phyloP scores from a whole-genome alignment of 176 grass and related monocot genomes.

The Raddia guianensis region DNA sequence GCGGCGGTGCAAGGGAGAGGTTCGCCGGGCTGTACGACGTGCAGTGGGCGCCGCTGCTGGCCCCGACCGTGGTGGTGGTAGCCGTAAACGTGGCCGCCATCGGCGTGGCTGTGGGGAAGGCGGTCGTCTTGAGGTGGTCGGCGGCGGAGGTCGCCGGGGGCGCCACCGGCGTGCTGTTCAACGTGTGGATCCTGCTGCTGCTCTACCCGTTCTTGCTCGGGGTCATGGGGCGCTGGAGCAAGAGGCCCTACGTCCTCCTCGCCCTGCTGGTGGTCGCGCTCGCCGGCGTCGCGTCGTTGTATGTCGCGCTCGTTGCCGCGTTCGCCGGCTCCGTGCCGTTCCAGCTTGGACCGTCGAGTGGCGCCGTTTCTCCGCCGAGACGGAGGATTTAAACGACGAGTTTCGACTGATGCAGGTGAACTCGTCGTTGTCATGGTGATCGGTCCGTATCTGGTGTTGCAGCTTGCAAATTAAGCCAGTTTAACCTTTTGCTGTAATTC shows the following conservation, averaged over 20 bases:
- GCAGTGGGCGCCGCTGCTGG: slow-evolving; percentile 10
- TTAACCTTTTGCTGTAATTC: no score
- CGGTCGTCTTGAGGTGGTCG: not conserved
- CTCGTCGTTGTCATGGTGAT: not conserved
- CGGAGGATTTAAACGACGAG: not conserved
- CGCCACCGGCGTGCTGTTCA: not conserved
- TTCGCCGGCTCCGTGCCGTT: not conserved
- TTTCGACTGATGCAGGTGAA: not conserved
- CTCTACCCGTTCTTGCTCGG: slow-evolving; percentile 19
- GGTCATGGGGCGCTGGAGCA: slow-evolving; percentile 15
- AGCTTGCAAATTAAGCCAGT: not conserved
- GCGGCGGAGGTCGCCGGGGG: not conserved
- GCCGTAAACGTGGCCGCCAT: slow-evolving; percentile 4
- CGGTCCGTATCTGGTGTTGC: not conserved
- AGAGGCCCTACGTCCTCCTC: not conserved
- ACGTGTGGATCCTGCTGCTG: slow-evolving; percentile 21
- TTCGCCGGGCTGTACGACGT: slow-evolving; percentile 9
- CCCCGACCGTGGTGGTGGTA: not conserved
- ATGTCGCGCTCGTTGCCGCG: slow-evolving; percentile 16
- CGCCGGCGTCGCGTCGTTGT: not conserved
- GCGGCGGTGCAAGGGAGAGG: not conserved
- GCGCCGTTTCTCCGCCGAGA: not conserved
- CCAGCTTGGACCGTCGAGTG: not conserved
- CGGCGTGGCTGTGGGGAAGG: not conserved
- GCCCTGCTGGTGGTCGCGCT: not conserved